Base-by-base conservation (phyloP, 2,329 filamentous ascomycete species). In the Diaporthe capsici region DNA sequence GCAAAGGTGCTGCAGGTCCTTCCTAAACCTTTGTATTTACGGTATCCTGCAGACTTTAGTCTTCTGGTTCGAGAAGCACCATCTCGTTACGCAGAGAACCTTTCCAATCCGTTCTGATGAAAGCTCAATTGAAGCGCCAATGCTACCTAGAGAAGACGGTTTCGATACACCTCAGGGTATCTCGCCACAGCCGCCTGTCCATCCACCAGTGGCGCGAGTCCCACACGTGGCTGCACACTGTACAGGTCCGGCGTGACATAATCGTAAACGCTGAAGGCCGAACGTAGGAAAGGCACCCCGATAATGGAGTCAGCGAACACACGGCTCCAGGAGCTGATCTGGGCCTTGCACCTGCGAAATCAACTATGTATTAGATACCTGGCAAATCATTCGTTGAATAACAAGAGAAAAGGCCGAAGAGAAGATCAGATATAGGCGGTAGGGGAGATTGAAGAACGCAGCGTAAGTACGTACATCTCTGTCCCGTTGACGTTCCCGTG, bases 271-370 rank as follows among this genome's bases (percentile, higher is more conserved):
- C 63, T 68, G 47, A 68, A 68, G 12, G 63, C 63, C 7, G 44
- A 51, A 37, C 63, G 63, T 2, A 68, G n/a, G 47, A 53, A 68
- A 2, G 63, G 63, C 13, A 39, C 9, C 4, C 63, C 63, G 13
- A 68, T 53, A 13, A 68, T 68, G 15, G 63, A 68, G 34, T 68
- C 63, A 17, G 31, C 47, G 4, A 68, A 68, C 31, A 25, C 31
- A 3, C 47, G 44, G 47, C 63, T 68, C 63, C 63, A 68, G 8
- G 47, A 51, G 47, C 63, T 68, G 47, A 68, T 68, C 37, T 68
- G 63, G 5, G 63, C 44, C 47, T 68, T 68, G 13, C 63, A 68
- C 63, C 63, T 68, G 63, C 7, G 8, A 12, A 9, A 25, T 0
- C 1, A 37, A 25, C 3, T 17, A n/a, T 8, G 13, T 0, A n/a